These are phyloP conservation scores for Arachnopeziza araneosa DNA, from an alignment of 2,329 filamentous ascomycete species.

Conservation along the genomic window DNA sequence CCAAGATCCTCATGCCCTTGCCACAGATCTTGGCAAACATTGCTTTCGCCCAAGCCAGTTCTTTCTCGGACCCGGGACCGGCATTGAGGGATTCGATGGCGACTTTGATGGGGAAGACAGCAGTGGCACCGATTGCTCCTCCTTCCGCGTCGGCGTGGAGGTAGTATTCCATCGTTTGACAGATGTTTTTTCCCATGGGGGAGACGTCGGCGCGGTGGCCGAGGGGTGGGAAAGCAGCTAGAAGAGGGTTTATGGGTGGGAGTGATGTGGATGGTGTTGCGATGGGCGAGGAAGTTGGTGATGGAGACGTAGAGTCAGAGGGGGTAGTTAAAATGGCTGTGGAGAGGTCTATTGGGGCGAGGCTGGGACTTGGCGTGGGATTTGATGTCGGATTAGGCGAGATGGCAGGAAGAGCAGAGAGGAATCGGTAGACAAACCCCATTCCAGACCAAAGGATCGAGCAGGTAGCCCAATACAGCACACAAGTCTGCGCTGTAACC, in stretches of 20 bases:
- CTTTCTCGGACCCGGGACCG: constrained; percentile 4
- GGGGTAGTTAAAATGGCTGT: too few species aligned
- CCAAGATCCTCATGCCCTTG: neutral
- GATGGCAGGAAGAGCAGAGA: neutral
- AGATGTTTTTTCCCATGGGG: constrained; percentile 29
- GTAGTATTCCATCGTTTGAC: constrained; percentile 33
- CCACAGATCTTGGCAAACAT: constrained; percentile 10
- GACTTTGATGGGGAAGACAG: constrained; percentile 24
- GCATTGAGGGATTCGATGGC: constrained; percentile 21
- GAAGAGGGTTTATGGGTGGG: neutral
- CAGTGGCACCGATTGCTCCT: constrained; percentile 10
- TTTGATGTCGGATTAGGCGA: too few species aligned
- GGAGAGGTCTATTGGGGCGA: too few species aligned
- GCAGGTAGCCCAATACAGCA: constrained; percentile 31
- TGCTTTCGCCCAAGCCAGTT: constrained; percentile 18
- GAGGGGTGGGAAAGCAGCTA: constrained; percentile 18
- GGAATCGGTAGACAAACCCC: constrained; percentile 10
- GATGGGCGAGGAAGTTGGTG: too few species aligned
- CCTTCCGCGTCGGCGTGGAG: constrained; percentile 18
- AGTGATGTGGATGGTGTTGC: neutral
- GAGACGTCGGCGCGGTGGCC: constrained; percentile 25
- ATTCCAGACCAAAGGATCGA: constrained; percentile 33
- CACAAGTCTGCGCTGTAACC: constrained; percentile 25
- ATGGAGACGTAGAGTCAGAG: too few species aligned
- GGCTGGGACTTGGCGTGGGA: too few species aligned